Percentiles rank a stretch among this genome's conserved stretches.
Conservation (phyloP, 208 protist genomes). For the Wallacemonas sp. region DNA sequence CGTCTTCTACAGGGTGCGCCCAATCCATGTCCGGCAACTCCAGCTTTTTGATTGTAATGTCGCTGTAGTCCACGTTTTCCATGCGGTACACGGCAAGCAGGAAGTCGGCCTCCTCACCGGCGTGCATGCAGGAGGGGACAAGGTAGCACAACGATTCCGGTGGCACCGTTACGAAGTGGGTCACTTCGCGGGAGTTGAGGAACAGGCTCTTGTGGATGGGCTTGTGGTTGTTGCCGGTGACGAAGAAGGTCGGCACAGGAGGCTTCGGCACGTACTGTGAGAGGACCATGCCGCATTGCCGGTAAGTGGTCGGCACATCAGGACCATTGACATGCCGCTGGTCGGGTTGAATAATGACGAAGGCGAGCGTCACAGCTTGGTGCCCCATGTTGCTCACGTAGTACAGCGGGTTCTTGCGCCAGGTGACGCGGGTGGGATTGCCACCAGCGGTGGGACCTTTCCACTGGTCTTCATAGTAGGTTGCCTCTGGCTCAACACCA, state of each 20-base stretch:
- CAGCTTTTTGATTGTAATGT: slow-evolving; percentile 37
- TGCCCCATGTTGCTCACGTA: slow-evolving; percentile 33
- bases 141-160: slow-evolving; percentile 50
- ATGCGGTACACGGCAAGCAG: slow-evolving; percentile 36
- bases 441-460: slow-evolving; percentile 63
- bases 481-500: slow-evolving; percentile 34
- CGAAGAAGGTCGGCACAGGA: slow-evolving; percentile 55
- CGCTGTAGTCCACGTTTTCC: slow-evolving; percentile 22
- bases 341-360: slow-evolving; percentile 56
- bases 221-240: slow-evolving; percentile 80
- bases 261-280: slow-evolving; percentile 32
- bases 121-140: slow-evolving; percentile 38
- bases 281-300: slow-evolving; percentile 70
- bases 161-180: slow-evolving; percentile 36
- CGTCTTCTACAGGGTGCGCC: slow-evolving; percentile 27
- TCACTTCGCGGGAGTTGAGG: slow-evolving; percentile 50
- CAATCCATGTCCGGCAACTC: slow-evolving; percentile 39
- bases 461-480: slow-evolving; percentile 76
- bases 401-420: slow-evolving; percentile 76
- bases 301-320: slow-evolving; percentile 40
- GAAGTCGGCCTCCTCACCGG: slow-evolving; percentile 33
- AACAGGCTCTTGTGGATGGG: slow-evolving; percentile 70
- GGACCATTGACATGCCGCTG: slow-evolving; percentile 50
- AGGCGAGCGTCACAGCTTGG: slow-evolving; percentile 23
- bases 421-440: slow-evolving; percentile 60